These are phyloP conservation scores for Terfezia claveryi DNA, from an alignment of 495 filamentous ascomycete genomes.

Conservation along the genomic window DNA sequence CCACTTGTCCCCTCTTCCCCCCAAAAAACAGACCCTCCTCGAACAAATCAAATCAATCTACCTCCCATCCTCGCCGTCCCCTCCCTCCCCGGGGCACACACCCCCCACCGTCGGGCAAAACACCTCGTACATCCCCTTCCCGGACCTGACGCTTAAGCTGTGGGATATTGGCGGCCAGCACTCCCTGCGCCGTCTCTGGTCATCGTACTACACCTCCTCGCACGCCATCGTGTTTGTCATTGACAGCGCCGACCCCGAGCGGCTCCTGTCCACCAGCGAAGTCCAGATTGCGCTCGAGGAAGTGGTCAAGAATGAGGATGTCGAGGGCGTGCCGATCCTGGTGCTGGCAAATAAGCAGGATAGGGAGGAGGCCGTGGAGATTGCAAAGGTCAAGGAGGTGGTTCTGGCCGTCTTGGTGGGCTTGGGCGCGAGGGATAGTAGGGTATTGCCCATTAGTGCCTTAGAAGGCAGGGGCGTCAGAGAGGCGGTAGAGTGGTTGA, in stretches of 20 bases:
- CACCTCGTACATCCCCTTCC: constrained; percentile 66
- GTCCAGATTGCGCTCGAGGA: constrained; percentile 47
- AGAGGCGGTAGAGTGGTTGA: constrained; percentile 91
- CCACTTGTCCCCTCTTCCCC: no score
- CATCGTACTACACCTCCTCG: constrained; percentile 78
- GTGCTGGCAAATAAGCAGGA: constrained; percentile 97
- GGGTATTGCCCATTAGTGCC: constrained; percentile 79
- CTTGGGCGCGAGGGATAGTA: constrained; percentile 61
- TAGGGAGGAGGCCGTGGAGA: constrained; percentile 89
- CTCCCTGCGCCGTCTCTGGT: constrained; percentile 73
- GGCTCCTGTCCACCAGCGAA: constrained; percentile 41
- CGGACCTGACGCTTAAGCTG: constrained; percentile 89
- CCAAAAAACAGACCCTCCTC: constrained; percentile 43
- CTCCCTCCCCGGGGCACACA: constrained; percentile 44
- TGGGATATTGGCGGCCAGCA: constrained; percentile 97
- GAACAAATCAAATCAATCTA: constrained; percentile 83
- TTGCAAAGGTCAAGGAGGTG: constrained; percentile 89
- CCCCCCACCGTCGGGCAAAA: constrained; percentile 97
- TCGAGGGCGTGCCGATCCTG: constrained; percentile 73
- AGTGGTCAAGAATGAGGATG: constrained; percentile 64
- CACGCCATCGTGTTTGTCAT: constrained; percentile 96
- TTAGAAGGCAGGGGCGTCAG: constrained; percentile 64
- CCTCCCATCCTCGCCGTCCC: constrained; percentile 36
- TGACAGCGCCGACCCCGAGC: constrained; percentile 71
- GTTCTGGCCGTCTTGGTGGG: constrained; percentile 88